These are phyloP conservation scores for Suhomyces maxii DNA, from an alignment of 1,139 yeast species.

Conservation along the genomic window DNA sequence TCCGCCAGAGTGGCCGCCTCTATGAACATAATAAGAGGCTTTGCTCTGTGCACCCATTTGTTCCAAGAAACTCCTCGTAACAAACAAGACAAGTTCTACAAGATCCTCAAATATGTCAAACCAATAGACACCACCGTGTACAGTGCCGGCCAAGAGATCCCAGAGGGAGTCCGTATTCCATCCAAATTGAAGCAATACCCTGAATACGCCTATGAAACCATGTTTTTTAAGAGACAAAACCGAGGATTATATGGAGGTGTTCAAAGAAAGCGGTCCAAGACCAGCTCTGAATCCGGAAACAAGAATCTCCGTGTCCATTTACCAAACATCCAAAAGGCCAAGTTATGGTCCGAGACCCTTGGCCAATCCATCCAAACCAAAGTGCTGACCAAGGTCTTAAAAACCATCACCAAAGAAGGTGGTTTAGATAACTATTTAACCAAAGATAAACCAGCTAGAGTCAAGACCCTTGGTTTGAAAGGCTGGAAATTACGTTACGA, in stretches of 20 bases:
- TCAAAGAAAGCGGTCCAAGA: constrained; percentile 74
- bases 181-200: constrained; percentile 55
- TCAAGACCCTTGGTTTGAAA: constrained; percentile 85
- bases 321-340: constrained; percentile 76
- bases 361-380: constrained; percentile 53
- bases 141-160: constrained; percentile 37
- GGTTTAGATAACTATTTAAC: constrained; percentile 86
- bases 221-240: constrained; percentile 78
- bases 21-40: constrained; percentile 3
- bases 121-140: constrained; percentile 38
- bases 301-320: constrained; percentile 75
- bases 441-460: constrained; percentile 84
- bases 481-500: constrained; percentile 90
- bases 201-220: constrained; percentile 77
- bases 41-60: constrained; percentile 4
- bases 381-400: constrained; percentile 78
- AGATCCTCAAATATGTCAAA: constrained; percentile 41
- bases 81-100: constrained; percentile 31
- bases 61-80: constrained; percentile 14
- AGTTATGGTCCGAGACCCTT: constrained; percentile 82
- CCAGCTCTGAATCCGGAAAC: constrained; percentile 72
- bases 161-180: constrained; percentile 45
- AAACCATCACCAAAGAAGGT: constrained; percentile 88
- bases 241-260: constrained; percentile 89
- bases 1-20: constrained; percentile 4